Evolutionary conservation across 495 filamentous ascomycete genomes (phyloP).

Genomic region (Penicillium tannophilum): DNA sequence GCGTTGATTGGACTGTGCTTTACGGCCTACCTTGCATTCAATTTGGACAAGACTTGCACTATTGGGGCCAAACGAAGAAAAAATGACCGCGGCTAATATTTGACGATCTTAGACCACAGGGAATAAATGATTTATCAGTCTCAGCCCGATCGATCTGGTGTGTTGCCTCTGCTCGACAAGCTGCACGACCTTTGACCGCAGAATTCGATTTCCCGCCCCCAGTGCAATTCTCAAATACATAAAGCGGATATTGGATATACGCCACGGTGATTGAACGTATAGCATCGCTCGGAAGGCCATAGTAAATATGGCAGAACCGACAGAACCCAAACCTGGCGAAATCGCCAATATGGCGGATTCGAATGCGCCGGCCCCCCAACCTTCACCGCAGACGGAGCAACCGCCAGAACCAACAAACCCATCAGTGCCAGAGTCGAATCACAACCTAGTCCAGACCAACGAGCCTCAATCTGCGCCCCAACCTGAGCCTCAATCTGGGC

Average conservation of each 20-base stretch:
- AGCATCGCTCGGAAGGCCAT: neutral
- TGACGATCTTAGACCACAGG: slow-evolving; percentile 5
- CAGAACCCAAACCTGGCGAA: slow-evolving; percentile 36
- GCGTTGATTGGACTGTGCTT: neutral
- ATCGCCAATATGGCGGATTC: slow-evolving; percentile 27
- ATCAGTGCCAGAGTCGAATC: neutral
- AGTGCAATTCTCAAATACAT: slow-evolving; percentile 6
- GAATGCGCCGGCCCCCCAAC: slow-evolving; percentile 24
- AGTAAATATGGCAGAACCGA: slow-evolving; percentile 39
- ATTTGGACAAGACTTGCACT: neutral
- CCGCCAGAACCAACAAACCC: slow-evolving; percentile 10
- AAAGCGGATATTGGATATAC: slow-evolving; percentile 1
- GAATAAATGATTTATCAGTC: slow-evolving; percentile 36
- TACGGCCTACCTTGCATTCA: neutral
- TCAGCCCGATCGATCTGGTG: slow-evolving; percentile 28
- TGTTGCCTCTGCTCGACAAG: slow-evolving; percentile 29
- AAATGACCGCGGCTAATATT: neutral
- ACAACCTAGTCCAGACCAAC: neutral
- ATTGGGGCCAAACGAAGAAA: neutral
- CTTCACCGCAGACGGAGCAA: slow-evolving; percentile 9
- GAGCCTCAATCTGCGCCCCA: neutral
- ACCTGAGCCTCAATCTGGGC: neutral
- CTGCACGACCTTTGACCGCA: slow-evolving; percentile 29
- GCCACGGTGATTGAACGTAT: slow-evolving; percentile 4
- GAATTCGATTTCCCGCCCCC: slow-evolving; percentile 11